phyloP scores from a whole-genome alignment of 352 stramenopile species.

The Lagenidium sp. region DNA sequence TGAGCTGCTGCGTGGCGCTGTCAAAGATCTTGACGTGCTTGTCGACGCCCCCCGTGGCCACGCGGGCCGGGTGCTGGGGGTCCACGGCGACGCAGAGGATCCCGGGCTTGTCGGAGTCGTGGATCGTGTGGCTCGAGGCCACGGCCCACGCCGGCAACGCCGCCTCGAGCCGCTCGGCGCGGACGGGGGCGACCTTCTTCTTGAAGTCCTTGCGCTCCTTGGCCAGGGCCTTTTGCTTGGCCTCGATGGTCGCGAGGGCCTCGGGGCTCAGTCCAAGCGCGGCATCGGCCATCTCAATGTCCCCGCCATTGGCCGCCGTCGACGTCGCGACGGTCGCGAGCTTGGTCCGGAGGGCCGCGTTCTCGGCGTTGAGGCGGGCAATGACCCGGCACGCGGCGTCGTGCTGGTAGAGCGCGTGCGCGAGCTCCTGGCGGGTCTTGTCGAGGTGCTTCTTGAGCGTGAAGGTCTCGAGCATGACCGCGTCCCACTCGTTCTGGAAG shows the following conservation, averaged over 20 bases:
- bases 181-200: constrained; percentile 46
- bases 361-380: constrained; percentile 83
- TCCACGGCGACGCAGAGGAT: constrained; percentile 54
- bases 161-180: constrained; percentile 22
- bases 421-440: constrained; percentile 92
- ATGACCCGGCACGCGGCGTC: constrained; percentile 95
- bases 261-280: constrained; percentile 20
- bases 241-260: constrained; percentile 42
- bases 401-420: constrained; percentile 94
- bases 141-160: constrained; percentile 22
- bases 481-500: constrained; percentile 93
- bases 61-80: constrained; percentile 26
- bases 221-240: constrained; percentile 58
- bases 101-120: constrained; percentile 65
- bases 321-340: constrained; percentile 9
- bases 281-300: constrained; percentile 34
- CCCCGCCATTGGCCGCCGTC: constrained; percentile 16
- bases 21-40: constrained; percentile 80
- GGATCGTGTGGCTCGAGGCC: constrained; percentile 50
- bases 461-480: constrained; percentile 92
- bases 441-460: constrained; percentile 91
- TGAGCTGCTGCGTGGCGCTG: constrained; percentile 57
- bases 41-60: constrained; percentile 78
- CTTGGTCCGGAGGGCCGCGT: constrained; percentile 36
- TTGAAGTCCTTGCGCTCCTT: constrained; percentile 70